phyloP scores from a whole-genome alignment of 2,329 filamentous ascomycete genomes.

The Colletotrichum shisoi region DNA sequence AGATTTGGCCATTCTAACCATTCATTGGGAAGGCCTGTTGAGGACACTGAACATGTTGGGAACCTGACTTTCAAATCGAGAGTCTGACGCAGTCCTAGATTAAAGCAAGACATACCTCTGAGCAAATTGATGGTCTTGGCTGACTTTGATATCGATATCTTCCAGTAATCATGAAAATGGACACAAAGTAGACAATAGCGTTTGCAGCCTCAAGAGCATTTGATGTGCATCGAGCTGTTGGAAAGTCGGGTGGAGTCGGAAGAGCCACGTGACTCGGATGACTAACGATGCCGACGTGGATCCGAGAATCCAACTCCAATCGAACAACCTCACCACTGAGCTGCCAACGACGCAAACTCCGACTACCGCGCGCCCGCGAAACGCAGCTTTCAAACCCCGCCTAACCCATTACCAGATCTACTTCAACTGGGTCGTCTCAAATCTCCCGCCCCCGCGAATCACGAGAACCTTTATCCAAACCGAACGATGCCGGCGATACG shows the following conservation, averaged over 20 bases:
- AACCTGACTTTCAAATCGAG: not conserved
- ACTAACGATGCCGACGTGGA: conserved; percentile 31
- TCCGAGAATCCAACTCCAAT: conserved; percentile 38
- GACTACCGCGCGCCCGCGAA: conserved; percentile 30
- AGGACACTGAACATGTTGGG: not conserved
- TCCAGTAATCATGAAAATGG: not conserved
- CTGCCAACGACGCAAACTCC: conserved; percentile 33
- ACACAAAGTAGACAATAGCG: not conserved
- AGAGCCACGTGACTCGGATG: conserved; percentile 12
- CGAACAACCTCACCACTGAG: conserved; percentile 34
- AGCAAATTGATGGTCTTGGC: conserved; percentile 1
- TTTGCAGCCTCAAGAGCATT: not conserved
- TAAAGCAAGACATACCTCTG: not conserved
- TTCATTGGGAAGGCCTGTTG: not conserved
- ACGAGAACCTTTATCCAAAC: not conserved
- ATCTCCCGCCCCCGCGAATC: not conserved
- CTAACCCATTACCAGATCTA: conserved; percentile 10
- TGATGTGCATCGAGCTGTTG: not conserved
- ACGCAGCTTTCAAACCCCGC: conserved; percentile 9
- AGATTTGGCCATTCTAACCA: not conserved
- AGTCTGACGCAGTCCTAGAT: not conserved
- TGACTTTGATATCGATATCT: not conserved
- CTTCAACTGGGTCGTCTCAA: conserved; percentile 27
- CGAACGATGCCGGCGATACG: conserved; percentile 39
- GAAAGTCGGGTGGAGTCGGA: conserved; percentile 30